Percentiles rank a stretch among this genome's conserved stretches.
These are phyloP conservation scores for Ustilago sp. DNA, from an alignment of 1,284 basidiomycete genomes.

Conservation along the genomic window DNA sequence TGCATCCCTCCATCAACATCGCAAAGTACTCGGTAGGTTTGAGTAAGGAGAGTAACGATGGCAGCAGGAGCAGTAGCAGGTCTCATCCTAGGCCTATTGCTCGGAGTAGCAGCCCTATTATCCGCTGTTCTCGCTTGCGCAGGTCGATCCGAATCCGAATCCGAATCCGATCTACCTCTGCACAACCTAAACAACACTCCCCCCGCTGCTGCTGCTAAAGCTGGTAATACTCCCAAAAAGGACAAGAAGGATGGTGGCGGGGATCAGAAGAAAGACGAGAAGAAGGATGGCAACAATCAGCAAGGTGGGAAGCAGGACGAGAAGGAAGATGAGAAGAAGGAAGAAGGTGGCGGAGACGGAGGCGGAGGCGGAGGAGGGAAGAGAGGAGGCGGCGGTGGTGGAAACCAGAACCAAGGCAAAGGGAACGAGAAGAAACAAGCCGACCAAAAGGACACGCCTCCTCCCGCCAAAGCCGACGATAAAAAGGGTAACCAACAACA, in stretches of 20 bases:
- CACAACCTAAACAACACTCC: slow-evolving; percentile 14
- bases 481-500: slow-evolving; percentile 12
- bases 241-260: background rate
- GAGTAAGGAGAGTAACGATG: slow-evolving; percentile 8
- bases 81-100: slow-evolving; percentile 26
- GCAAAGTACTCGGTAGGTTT: too few species aligned
- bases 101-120: slow-evolving; percentile 27
- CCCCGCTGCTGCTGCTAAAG: background rate
- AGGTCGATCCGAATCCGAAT: slow-evolving; percentile 26
- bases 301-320: background rate
- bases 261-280: background rate
- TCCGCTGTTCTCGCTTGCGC: slow-evolving; percentile 34
- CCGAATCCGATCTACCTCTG: slow-evolving; percentile 17
- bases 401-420: slow-evolving; percentile 1
- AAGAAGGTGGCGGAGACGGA: background rate
- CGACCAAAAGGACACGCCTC: slow-evolving; percentile 15
- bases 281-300: background rate
- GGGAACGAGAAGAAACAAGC: slow-evolving; percentile 5
- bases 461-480: slow-evolving; percentile 7
- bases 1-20: background rate
- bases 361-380: background rate
- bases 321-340: background rate
- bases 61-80: slow-evolving; percentile 35
- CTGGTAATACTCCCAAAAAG: background rate
- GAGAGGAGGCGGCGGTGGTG: background rate